A percentile compares a stretch with the other conserved stretches of the same genome.
Evolutionary conservation across 768 basidiomycete species (phyloP).

Genomic region (Lentinus brumalis): DNA sequence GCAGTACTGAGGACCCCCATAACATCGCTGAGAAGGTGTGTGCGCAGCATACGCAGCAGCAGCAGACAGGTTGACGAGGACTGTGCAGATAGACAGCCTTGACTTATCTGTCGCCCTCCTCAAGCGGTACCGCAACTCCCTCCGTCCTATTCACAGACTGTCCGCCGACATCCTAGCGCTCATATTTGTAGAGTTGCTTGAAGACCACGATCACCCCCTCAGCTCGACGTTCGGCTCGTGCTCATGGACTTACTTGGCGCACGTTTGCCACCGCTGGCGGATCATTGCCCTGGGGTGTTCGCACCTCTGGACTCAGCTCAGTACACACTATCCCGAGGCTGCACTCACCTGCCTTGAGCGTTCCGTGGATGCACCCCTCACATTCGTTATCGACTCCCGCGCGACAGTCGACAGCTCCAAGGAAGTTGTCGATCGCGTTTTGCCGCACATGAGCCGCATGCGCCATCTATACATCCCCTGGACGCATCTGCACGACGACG

Average conservation of each 20-base stretch:
- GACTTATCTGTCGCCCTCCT: conserved; percentile 29
- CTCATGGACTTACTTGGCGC: conserved; percentile 23
- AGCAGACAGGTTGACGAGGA: neutral
- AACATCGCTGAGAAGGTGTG: conserved; percentile 18
- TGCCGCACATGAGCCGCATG: conserved; percentile 25
- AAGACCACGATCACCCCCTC: conserved; percentile 20
- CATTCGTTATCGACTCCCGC: conserved; percentile 21
- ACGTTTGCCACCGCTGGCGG: conserved; percentile 31
- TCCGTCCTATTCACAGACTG: conserved; percentile 29
- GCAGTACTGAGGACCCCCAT: conserved; percentile 8
- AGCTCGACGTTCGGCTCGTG: conserved; percentile 23
- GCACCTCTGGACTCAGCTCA: conserved; percentile 29
- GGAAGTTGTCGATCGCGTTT: conserved; percentile 21
- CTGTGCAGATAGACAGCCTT: conserved; percentile 22
- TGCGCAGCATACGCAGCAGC: neutral
- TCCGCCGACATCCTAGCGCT: conserved; percentile 28
- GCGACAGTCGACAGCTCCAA: conserved; percentile 16
- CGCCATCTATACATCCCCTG: conserved; percentile 28
- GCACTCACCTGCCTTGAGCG: conserved; percentile 28
- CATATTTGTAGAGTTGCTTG: conserved; percentile 24
- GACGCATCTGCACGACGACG: conserved; percentile 20
- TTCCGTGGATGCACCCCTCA: conserved; percentile 28
- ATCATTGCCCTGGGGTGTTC: conserved; percentile 24
- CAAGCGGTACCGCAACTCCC: conserved; percentile 29
- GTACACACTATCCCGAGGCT: conserved; percentile 27